Conservation (phyloP, 805 yeast genomes). For the Saccharomycopsis fodiens region DNA sequence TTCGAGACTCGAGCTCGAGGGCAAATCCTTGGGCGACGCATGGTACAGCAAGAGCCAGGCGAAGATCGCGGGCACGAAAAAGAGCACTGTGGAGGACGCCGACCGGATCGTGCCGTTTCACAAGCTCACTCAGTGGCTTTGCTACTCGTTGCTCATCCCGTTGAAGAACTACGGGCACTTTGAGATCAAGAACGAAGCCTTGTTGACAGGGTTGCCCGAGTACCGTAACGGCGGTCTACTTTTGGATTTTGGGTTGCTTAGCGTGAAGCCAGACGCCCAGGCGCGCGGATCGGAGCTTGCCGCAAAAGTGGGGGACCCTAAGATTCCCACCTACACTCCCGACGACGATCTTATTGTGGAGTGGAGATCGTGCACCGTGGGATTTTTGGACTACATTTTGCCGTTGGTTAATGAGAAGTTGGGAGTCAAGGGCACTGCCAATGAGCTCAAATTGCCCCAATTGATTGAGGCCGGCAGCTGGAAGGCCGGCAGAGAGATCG, state of each 20-base stretch:
- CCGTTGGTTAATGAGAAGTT: constrained; percentile 44
- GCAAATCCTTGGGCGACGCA: constrained; percentile 52
- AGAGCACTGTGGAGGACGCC: constrained; percentile 25
- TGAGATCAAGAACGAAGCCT: constrained; percentile 30
- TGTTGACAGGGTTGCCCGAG: constrained; percentile 53
- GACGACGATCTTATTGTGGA: constrained; percentile 56
- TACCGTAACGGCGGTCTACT: constrained; percentile 60
- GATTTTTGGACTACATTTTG: constrained; percentile 44
- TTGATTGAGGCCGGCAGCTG: constrained; percentile 63
- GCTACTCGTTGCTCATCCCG: constrained; percentile 52
- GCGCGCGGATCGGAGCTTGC: constrained; percentile 33
- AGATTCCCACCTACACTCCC: constrained; percentile 44
- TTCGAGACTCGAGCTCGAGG: constrained; percentile 44
- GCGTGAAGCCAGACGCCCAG: constrained; percentile 36
- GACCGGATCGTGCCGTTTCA: constrained; percentile 51
- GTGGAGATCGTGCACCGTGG: constrained; percentile 59
- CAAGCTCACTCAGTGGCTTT: constrained; percentile 60
- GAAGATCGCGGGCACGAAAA: constrained; percentile 28
- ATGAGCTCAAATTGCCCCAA: constrained; percentile 42
- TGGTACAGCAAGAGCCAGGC: constrained; percentile 33
- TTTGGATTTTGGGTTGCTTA: constrained; percentile 46
- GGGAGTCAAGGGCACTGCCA: constrained; percentile 25
- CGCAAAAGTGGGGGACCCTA: constrained; percentile 18
- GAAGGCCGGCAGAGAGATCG: constrained; percentile 58
- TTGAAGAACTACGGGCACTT: constrained; percentile 38